These are phyloP conservation scores for Thalassiosira profunda DNA, from an alignment of 108 stramenopile species.

Conservation along the genomic window DNA sequence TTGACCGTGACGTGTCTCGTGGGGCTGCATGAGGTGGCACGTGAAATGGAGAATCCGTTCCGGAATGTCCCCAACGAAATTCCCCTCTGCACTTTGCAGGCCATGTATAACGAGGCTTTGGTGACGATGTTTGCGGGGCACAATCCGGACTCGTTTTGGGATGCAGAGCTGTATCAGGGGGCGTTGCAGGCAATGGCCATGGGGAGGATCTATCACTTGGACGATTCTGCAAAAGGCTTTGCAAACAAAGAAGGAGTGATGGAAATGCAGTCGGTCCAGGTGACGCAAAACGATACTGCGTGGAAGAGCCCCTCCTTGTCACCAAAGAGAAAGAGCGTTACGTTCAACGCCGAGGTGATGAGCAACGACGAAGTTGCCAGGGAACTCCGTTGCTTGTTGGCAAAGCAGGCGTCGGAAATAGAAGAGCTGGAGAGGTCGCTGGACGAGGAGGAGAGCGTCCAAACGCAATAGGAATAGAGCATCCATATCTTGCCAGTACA, in stretches of 20 bases:
- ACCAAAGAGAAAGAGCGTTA: not conserved
- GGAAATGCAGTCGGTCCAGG: not conserved
- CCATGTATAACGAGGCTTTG: conserved; percentile 56
- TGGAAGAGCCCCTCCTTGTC: no score
- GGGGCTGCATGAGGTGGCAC: conserved; percentile 76
- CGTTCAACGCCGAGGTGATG: not conserved
- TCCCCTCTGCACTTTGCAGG: conserved; percentile 67
- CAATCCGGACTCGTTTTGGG: conserved; percentile 51
- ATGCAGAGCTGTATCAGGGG: conserved; percentile 38
- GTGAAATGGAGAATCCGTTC: conserved; percentile 84
- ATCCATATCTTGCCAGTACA: no score
- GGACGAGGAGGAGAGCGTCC: conserved; percentile 18
- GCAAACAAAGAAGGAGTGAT: conserved; percentile 10
- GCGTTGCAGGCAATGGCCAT: conserved; percentile 17
- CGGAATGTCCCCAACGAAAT: conserved; percentile 83
- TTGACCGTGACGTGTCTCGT: conserved; percentile 59
- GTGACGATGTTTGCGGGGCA: conserved; percentile 48
- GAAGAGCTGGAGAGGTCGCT: conserved; percentile 20
- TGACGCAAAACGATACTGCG: conserved; percentile 3
- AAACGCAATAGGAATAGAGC: no score
- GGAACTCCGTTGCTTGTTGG: conserved; percentile 5
- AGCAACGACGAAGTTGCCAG: not conserved
- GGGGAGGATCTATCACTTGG: conserved; percentile 5
- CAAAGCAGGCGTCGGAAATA: conserved; percentile 18
- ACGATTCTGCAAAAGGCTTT: conserved; percentile 11